Evolutionary conservation across 1,139 yeast species (phyloP).

Genomic region (Saccharomyces pastorianus): DNA sequence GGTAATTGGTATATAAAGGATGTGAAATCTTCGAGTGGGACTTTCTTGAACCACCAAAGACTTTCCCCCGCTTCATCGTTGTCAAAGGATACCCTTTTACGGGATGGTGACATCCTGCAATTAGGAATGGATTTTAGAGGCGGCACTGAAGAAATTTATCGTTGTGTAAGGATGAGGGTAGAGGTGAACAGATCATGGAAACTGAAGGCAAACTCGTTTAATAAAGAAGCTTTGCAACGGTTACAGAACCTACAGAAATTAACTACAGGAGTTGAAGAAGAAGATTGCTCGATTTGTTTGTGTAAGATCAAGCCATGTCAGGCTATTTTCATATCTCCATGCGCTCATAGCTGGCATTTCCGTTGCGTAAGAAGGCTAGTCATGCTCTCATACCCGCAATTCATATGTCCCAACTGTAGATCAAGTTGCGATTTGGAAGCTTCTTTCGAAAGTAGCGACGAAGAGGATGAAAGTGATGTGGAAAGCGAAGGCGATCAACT

Average conservation of each 20-base stretch:
- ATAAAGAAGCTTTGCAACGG: constrained; percentile 65
- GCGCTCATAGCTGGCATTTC: constrained; percentile 96
- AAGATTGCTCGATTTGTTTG: constrained; percentile 88
- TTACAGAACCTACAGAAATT: constrained; percentile 45
- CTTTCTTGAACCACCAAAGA: constrained; percentile 79
- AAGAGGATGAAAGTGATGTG: constrained; percentile 23
- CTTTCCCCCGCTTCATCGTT: constrained; percentile 70
- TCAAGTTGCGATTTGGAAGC: constrained; percentile 89
- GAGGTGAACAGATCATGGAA: constrained; percentile 90
- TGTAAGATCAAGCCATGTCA: constrained; percentile 80
- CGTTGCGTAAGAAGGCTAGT: constrained; percentile 85
- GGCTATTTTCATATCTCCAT: constrained; percentile 85
- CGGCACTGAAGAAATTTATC: constrained; percentile 86
- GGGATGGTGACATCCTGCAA: constrained; percentile 82
- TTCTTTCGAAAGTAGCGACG: constrained; percentile 54
- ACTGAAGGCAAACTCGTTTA: constrained; percentile 70
- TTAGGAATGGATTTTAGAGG: constrained; percentile 95
- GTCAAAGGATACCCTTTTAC: constrained; percentile 53
- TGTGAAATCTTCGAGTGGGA: constrained; percentile 84
- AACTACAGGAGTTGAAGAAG: constrained; percentile 35
- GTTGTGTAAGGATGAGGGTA: constrained; percentile 86
- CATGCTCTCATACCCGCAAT: constrained; percentile 82
- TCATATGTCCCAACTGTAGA: constrained; percentile 91
- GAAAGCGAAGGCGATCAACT: constrained; percentile 21
- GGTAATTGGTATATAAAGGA: constrained; percentile 87